Evolutionary conservation across 352 stramenopile genomes (phyloP).

Genomic region (Blastocystis sp.): DNA sequence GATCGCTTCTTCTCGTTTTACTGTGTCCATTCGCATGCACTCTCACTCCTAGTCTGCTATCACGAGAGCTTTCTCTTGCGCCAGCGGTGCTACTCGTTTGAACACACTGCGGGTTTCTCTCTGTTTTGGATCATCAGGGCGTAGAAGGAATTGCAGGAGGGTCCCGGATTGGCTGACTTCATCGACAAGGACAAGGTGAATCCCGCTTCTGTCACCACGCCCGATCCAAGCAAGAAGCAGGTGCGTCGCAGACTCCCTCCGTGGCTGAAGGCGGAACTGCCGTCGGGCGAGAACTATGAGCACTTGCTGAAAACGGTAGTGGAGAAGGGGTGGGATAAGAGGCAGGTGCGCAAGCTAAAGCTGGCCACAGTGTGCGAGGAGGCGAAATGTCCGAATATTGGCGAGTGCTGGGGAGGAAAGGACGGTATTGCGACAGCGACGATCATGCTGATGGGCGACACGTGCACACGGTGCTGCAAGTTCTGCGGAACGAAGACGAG

Average conservation of each 20-base stretch:
- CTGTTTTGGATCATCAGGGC: neutral
- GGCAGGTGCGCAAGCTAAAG: conserved; percentile 71
- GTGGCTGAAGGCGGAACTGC: conserved; percentile 55
- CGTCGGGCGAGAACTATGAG: conserved; percentile 60
- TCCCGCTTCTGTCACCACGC: neutral
- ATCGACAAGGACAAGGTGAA: conserved; percentile 43
- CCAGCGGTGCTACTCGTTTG: conserved; percentile 4
- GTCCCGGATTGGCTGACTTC: conserved; percentile 6
- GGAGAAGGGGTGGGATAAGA: neutral
- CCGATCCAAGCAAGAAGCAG: conserved; percentile 48
- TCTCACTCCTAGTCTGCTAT: neutral
- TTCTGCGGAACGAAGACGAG: conserved; percentile 98
- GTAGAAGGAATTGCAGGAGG: conserved; percentile 18
- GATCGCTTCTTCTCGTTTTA: no score
- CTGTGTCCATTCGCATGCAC: no score
- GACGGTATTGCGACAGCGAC: conserved; percentile 90
- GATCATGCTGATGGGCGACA: conserved; percentile 99
- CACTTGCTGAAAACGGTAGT: conserved; percentile 38
- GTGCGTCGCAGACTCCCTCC: conserved; percentile 28
- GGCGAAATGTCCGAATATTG: conserved; percentile 98
- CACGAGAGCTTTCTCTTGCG: neutral
- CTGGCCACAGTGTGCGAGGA: conserved; percentile 98
- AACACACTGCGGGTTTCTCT: conserved; percentile 10
- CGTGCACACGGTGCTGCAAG: conserved; percentile 95
- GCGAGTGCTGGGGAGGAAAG: conserved; percentile 95